Conservation (phyloP, 495 filamentous ascomycete genomes). For the Xylaria castorea region DNA sequence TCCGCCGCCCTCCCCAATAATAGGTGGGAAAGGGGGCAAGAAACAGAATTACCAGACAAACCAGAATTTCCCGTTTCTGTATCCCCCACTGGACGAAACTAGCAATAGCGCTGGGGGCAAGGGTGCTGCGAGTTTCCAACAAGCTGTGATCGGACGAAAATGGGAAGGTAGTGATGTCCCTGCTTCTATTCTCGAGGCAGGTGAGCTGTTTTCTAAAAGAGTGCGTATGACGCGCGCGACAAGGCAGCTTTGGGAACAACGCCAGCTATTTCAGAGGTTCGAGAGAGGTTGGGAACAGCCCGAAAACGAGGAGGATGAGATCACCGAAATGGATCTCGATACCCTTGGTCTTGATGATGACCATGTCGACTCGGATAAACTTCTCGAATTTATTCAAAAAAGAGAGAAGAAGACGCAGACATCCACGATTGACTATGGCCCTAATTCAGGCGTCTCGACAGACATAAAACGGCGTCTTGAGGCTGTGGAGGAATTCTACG, state of each 20-base stretch:
- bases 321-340: constrained; percentile 57
- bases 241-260: constrained; percentile 92
- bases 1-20: constrained; percentile 88
- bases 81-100: constrained; percentile 83
- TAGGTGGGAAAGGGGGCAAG: constrained; percentile 91
- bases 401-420: constrained; percentile 40
- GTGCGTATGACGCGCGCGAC: constrained; percentile 90
- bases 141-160: constrained; percentile 74
- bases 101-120: constrained; percentile 89
- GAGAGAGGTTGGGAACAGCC: constrained; percentile 82
- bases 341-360: constrained; percentile 56
- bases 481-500: constrained; percentile 83
- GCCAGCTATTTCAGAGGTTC: constrained; percentile 87
- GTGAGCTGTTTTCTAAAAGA: constrained; percentile 84
- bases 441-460: constrained; percentile 53
- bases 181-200: constrained; percentile 93
- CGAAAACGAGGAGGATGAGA: constrained; percentile 51
- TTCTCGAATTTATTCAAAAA: constrained; percentile 44
- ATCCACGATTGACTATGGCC: constrained; percentile 59
- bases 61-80: constrained; percentile 97
- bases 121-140: constrained; percentile 76
- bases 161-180: constrained; percentile 94
- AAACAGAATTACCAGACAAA: constrained; percentile 99
- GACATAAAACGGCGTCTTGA: constrained; percentile 70
- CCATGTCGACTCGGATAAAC: constrained; percentile 42